Conservation (phyloP, 2,329 filamentous ascomycete genomes). For the Aspergillus neoniger region DNA sequence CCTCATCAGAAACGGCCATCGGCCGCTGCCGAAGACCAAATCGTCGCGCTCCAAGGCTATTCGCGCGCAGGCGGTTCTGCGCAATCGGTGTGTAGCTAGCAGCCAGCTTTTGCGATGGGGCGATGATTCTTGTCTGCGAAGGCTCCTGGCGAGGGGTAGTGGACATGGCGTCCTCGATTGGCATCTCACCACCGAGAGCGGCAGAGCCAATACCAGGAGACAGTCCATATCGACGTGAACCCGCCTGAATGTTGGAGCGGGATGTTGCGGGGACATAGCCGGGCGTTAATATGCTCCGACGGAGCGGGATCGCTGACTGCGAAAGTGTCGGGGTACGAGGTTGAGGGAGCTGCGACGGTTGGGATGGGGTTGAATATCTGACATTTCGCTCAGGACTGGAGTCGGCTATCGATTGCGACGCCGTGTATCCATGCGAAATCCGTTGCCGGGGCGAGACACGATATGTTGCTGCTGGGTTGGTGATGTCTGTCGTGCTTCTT, state of each 20-base stretch:
- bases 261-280: constrained; percentile 39
- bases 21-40: constrained; percentile 37
- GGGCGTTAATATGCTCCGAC: constrained; percentile 39
- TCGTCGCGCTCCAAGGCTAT: constrained; percentile 39
- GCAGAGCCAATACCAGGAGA: constrained; percentile 19
- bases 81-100: constrained; percentile 43
- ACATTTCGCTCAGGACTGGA: constrained; percentile 27
- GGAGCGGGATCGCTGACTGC: constrained; percentile 40
- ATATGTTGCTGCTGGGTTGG: constrained; percentile 30
- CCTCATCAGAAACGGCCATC: constrained; percentile 27
- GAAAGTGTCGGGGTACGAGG: constrained; percentile 35
- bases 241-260: constrained; percentile 44
- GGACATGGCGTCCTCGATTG: constrained; percentile 23
- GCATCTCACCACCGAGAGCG: constrained; percentile 19
- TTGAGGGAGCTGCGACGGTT: constrained; percentile 27
- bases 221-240: constrained; percentile 43
- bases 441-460: constrained; percentile 38
- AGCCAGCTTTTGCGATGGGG: constrained; percentile 38
- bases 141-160: constrained; percentile 24
- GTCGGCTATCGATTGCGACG: constrained; percentile 28
- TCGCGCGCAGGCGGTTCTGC: constrained; percentile 39
- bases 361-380: constrained; percentile 25
- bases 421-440: constrained; percentile 30
- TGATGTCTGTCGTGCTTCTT: constrained; percentile 47
- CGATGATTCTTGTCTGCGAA: constrained; percentile 36